These are phyloP conservation scores for Symbiodinium pilosum DNA, from an alignment of 73 alveolate genomes.

Conservation along the genomic window DNA sequence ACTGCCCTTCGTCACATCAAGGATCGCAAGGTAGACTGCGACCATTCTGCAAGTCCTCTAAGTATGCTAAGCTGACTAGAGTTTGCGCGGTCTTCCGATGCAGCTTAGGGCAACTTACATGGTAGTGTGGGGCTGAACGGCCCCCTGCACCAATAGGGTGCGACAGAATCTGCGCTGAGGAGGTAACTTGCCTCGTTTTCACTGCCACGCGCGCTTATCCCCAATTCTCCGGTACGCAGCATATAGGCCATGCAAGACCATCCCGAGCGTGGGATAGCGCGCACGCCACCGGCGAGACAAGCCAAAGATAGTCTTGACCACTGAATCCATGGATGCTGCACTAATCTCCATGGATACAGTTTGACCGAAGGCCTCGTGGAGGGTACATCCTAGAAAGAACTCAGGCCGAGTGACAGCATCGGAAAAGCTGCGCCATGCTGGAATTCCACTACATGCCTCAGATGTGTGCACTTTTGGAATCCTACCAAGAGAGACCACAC, in stretches of 20 bases:
- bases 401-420: not conserved
- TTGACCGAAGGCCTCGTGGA: not conserved
- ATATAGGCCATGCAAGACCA: too few species aligned
- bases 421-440: too few species aligned
- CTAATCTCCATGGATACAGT: not conserved
- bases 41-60: too few species aligned
- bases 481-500: too few species aligned
- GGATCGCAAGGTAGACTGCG: too few species aligned
- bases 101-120: not conserved
- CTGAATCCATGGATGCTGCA: not conserved
- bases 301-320: not conserved
- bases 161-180: not conserved
- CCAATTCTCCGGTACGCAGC: not conserved
- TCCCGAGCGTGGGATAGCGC: not conserved
- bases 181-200: not conserved
- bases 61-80: too few species aligned
- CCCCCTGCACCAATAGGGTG: slow-evolving; percentile 11
- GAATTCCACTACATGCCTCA: too few species aligned
- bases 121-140: slow-evolving; percentile 8
- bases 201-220: not conserved
- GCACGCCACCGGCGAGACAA: not conserved
- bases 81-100: not conserved
- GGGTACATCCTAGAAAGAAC: not conserved
- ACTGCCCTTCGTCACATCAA: not conserved
- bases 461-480: too few species aligned